These are phyloP conservation scores for Fennellomyces sp. DNA, from an alignment of 371 early-diverging fungal genomes.

Conservation along the genomic window DNA sequence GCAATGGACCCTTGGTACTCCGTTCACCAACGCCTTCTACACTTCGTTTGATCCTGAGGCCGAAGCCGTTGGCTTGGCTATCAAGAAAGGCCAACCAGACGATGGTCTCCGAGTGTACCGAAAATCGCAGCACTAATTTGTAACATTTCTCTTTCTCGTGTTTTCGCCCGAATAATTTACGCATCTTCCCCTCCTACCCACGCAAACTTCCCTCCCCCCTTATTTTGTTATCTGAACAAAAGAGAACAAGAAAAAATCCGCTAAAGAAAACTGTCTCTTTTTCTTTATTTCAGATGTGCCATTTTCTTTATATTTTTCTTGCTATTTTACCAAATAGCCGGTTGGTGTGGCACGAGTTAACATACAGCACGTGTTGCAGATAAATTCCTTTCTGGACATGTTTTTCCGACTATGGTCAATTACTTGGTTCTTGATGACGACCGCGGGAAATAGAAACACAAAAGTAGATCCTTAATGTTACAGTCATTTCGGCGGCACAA, in stretches of 20 bases:
- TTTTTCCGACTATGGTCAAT: too few relatives aligned
- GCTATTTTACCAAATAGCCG: too few relatives aligned
- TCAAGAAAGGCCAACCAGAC: slow-evolving; percentile 37
- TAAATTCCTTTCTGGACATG: too few relatives aligned
- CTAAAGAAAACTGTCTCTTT: background rate
- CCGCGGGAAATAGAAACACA: too few relatives aligned
- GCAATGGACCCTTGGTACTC: slow-evolving; percentile 42
- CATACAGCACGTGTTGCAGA: too few relatives aligned
- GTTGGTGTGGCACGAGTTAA: too few relatives aligned
- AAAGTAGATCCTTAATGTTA: too few relatives aligned
- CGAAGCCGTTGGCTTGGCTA: slow-evolving; percentile 38
- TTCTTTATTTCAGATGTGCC: too few relatives aligned
- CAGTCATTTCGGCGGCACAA: background rate
- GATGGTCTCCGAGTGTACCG: slow-evolving; percentile 32
- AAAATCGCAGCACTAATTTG: slow-evolving; percentile 8
- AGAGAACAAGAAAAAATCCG: background rate
- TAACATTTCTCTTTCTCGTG: background rate
- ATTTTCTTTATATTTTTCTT: too few relatives aligned
- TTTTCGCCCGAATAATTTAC: background rate
- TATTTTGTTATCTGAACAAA: background rate
- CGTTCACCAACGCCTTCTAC: slow-evolving; percentile 53
- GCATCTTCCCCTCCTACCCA: background rate
- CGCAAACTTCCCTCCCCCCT: background rate
- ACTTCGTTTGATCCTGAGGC: slow-evolving; percentile 41
- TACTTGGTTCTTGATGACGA: too few relatives aligned